Base-by-base conservation (phyloP, 2,329 filamentous ascomycete species). In the Penicillium psychrosexuale region DNA sequence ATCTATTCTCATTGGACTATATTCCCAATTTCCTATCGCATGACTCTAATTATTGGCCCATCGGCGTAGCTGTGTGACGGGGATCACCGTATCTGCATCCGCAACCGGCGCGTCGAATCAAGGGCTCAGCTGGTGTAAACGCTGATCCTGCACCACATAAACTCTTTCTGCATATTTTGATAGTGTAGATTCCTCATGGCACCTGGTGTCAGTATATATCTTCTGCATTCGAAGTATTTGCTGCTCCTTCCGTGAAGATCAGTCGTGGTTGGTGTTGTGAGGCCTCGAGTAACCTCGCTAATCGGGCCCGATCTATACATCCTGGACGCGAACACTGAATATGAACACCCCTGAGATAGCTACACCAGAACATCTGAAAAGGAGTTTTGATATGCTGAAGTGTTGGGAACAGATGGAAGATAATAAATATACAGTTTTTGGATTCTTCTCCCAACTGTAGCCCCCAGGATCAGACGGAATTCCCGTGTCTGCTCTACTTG, bases 91-190 rank as follows among this genome's bases (percentile, higher is more conserved):
- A 37, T 53, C 22, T 22, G 37, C 37, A 49, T 27, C 46, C 39
- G 52, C 30, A 38, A 37, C 37, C n/a, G 43, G 49, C 39, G 40
- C 46, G 40, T 54, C 56, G 53, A 59, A 57, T 59, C 56, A 57
- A 59, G 44, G 40, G 42, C 42, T 37, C n/a, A 34, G 31, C 3
- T 27, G 6, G 13, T 9, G 31, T 45, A 11, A 45, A 28, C 15
- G 34, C 36, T 60, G 58, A 60, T 60, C 58, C 47, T 46, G 37
- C 43, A 38, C 28, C 31, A 45, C 50, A 33, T 34, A 28, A 19
- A 15, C n/a, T 27, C 7, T 17, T n/a, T 1, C 4, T 45, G 27
- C n/a, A 22, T 28, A 4, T 28, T 45, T 27, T 3, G 4, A 55
- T 5, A 11, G 15, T 12, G 8, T 3, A 34, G 22, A 31, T 8